A percentile compares a stretch with the other conserved stretches of the same genome.
Conservation (phyloP, 495 filamentous ascomycete genomes). For the Cryomyces antarcticus region DNA sequence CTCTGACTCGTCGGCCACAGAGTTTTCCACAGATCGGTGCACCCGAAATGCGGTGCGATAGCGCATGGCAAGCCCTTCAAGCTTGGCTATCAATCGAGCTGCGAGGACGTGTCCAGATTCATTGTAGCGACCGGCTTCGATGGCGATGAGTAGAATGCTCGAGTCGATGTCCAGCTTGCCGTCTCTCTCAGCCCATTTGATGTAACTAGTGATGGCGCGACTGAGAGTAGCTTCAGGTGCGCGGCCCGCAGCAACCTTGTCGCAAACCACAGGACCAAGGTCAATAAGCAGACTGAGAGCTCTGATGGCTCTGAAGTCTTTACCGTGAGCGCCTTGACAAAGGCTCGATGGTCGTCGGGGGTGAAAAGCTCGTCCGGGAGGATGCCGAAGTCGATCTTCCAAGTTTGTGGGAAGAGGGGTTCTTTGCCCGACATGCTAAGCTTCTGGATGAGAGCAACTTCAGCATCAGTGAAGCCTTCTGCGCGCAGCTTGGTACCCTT, state of each 20-base stretch:
- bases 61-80: slow-evolving; percentile 5
- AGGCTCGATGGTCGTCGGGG: slow-evolving; percentile 14
- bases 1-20: background rate
- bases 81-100: slow-evolving; percentile 5
- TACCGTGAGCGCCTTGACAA: slow-evolving; percentile 24
- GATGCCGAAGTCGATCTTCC: slow-evolving; percentile 39
- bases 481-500: slow-evolving; percentile 10
- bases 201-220: slow-evolving; percentile 8
- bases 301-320: slow-evolving; percentile 8
- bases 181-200: slow-evolving; percentile 15
- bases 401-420: slow-evolving; percentile 32
- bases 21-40: slow-evolving; percentile 4
- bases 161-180: slow-evolving; percentile 5
- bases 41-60: slow-evolving; percentile 11
- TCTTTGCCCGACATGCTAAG: slow-evolving; percentile 39
- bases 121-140: slow-evolving; percentile 7
- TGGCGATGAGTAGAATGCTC: slow-evolving; percentile 12
- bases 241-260: slow-evolving; percentile 6
- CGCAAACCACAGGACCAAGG: slow-evolving; percentile 14
- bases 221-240: slow-evolving; percentile 7
- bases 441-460: slow-evolving; percentile 32
- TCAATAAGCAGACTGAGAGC: slow-evolving; percentile 13
- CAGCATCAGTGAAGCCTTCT: slow-evolving; percentile 26
- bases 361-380: slow-evolving; percentile 38
- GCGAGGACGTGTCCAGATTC: background rate